Evolutionary conservation across 164 flowering plant genomes (phyloP).

Genomic region (Amborella trichopoda): DNA sequence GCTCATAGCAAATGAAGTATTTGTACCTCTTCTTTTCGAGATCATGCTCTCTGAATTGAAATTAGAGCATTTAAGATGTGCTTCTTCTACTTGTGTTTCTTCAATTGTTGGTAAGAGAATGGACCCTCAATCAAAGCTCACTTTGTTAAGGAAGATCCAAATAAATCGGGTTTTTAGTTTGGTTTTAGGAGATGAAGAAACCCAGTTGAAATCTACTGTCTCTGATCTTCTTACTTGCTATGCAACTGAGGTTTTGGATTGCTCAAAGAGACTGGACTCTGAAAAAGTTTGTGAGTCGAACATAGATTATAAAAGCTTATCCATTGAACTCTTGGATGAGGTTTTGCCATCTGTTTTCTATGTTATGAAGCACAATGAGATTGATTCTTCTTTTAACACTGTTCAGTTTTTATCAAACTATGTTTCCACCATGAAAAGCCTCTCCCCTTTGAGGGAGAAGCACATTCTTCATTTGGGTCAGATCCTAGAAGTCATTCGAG

Average conservation of each 20-base stretch:
- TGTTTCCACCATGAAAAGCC: conserved; percentile 71
- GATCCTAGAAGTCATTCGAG: conserved; percentile 77
- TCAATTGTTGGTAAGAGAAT: conserved; percentile 78
- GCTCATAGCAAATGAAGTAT: conserved; percentile 62
- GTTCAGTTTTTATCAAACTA: conserved; percentile 77
- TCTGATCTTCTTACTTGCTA: conserved; percentile 70
- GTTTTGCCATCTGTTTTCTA: conserved; percentile 83
- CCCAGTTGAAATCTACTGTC: conserved; percentile 49
- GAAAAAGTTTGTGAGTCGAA: conserved; percentile 24
- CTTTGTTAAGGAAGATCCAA: conserved; percentile 57
- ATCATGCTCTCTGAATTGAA: conserved; percentile 52
- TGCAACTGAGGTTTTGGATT: conserved; percentile 74
- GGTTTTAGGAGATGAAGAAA: conserved; percentile 47
- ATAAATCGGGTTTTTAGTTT: conserved; percentile 65
- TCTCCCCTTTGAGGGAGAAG: conserved; percentile 57
- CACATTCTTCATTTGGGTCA: conserved; percentile 64
- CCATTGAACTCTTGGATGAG: conserved; percentile 68
- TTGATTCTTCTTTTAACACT: conserved; percentile 55
- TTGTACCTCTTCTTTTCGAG: conserved; percentile 68
- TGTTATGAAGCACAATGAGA: conserved; percentile 66
- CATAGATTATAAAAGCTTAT: conserved; percentile 21
- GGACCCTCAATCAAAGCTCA: conserved; percentile 65
- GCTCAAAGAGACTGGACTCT: conserved; percentile 52
- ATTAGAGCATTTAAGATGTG: conserved; percentile 57
- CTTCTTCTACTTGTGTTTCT: conserved; percentile 64